phyloP scores from a whole-genome alignment of 192 early-diverging fungal genomes.

The Gamsiella multidivaricata region DNA sequence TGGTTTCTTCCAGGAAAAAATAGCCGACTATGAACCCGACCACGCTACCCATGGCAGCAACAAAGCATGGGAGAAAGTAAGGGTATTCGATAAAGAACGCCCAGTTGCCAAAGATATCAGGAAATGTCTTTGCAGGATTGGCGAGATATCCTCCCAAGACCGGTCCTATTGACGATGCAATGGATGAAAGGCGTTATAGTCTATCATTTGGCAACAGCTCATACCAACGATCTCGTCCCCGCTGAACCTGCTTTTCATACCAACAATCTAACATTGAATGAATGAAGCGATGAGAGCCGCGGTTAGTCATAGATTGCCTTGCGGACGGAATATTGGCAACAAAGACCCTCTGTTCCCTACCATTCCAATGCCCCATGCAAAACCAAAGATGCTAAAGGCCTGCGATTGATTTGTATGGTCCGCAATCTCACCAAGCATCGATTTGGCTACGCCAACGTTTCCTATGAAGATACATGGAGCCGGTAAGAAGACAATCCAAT shows the following conservation, averaged over 20 bases:
- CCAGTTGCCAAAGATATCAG: constrained; percentile 66
- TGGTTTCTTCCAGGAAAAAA: constrained; percentile 73
- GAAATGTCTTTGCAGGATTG: constrained; percentile 76
- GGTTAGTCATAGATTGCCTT: too few relatives aligned
- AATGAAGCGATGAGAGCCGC: constrained; percentile 1
- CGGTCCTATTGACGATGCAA: constrained; percentile 66
- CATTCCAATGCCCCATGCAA: constrained; percentile 69
- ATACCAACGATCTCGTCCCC: too few relatives aligned
- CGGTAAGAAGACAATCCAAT: background rate
- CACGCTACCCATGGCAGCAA: constrained; percentile 69
- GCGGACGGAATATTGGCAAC: constrained; percentile 61
- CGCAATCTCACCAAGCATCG: constrained; percentile 86
- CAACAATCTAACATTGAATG: constrained; percentile 2
- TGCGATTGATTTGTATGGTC: constrained; percentile 81
- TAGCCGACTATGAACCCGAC: constrained; percentile 73
- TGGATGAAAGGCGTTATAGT: too few relatives aligned
- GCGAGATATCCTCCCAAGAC: constrained; percentile 85
- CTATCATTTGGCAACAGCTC: background rate
- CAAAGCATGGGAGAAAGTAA: constrained; percentile 87
- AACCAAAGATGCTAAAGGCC: constrained; percentile 82
- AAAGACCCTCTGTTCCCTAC: background rate
- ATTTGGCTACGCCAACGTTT: constrained; percentile 84
- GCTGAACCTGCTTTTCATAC: too few relatives aligned
- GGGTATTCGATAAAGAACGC: constrained; percentile 74
- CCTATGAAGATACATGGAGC: constrained; percentile 53